Conservation (phyloP, 257 asterid genomes). For the Nicotiana otophora region DNA sequence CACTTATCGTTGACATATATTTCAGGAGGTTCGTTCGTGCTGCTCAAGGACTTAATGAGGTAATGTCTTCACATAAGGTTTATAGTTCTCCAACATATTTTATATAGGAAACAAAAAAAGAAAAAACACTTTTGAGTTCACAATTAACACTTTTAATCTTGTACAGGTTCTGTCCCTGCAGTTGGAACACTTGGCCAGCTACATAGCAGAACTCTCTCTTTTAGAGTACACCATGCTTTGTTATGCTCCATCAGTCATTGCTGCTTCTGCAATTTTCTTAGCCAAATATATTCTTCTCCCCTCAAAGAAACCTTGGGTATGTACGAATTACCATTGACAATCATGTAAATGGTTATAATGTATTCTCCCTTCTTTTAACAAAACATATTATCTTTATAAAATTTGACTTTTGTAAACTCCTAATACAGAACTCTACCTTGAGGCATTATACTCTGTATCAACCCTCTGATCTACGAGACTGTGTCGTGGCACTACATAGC, state of each 20-base stretch:
- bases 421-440: slow-evolving; percentile 49
- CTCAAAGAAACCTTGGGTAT: slow-evolving; percentile 53
- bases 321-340: slow-evolving; percentile 1
- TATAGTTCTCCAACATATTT: background rate
- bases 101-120: background rate
- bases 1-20: slow-evolving; percentile 6
- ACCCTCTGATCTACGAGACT: slow-evolving; percentile 40
- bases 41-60: slow-evolving; percentile 83
- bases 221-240: slow-evolving; percentile 41
- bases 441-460: slow-evolving; percentile 37
- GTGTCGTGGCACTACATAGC: slow-evolving; percentile 38
- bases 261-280: slow-evolving; percentile 51
- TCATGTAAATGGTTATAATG: background rate
- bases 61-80: slow-evolving; percentile 4
- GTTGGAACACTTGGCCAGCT: slow-evolving; percentile 59
- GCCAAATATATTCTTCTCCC: slow-evolving; percentile 40
- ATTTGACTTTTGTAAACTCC: background rate
- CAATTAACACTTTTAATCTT: background rate
- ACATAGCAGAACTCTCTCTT: slow-evolving; percentile 50
- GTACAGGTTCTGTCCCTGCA: slow-evolving; percentile 49
- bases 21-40: slow-evolving; percentile 81
- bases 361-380: background rate
- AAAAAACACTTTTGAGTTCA: background rate
- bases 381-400: background rate
- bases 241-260: slow-evolving; percentile 41